Evolutionary conservation across 306 rosid genomes (phyloP), one percentile per base, ranked within the genome.

Genomic region (Cucurbita maxima): DNA sequence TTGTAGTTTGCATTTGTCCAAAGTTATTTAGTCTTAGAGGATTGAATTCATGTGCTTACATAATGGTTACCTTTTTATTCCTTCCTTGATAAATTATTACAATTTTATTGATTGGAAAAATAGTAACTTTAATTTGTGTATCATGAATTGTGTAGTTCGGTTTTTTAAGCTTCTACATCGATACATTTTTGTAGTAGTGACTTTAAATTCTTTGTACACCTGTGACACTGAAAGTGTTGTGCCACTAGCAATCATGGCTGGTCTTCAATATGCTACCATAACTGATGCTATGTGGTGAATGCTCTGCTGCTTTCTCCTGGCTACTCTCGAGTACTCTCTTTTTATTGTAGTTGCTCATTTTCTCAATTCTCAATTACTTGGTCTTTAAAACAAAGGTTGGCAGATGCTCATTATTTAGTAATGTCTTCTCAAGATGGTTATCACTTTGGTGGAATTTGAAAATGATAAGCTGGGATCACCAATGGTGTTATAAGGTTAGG

Each of bases 341-440:
- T 16, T 12, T 58, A 41, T 75, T 37, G 37, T 45, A 79, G 53
- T 48, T 43, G 16, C 37, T 19, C 10, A 44, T 67, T 70, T 72
- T 10, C 73, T 63, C 47, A 71, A 59, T 56, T 38, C 71, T 62
- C 58, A 83, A 80, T 74, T 2, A 3, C 34, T 30, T 82, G 75
- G 62, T 79, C 51, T 79, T 79, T 9, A 47, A 66, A 30, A 30
- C 34, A 30, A 47, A 93, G 96, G 98, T 94, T 97, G 76, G 78
- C 88, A 8, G 91, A 94, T 78, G 97, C 88, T 53, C 90, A 54
- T 20, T 94, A 85, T 82, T 79, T 90, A 75, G 98, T 95, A 58
- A 45, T 86, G 80, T 90, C 98, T 36, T 94, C 98, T 36, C 98
- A 90, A 87, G 98, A 90, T 83, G 95, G 96, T 74, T 94, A 83